phyloP scores from a whole-genome alignment of 2,329 filamentous ascomycete genomes.

The Coniella vitis region DNA sequence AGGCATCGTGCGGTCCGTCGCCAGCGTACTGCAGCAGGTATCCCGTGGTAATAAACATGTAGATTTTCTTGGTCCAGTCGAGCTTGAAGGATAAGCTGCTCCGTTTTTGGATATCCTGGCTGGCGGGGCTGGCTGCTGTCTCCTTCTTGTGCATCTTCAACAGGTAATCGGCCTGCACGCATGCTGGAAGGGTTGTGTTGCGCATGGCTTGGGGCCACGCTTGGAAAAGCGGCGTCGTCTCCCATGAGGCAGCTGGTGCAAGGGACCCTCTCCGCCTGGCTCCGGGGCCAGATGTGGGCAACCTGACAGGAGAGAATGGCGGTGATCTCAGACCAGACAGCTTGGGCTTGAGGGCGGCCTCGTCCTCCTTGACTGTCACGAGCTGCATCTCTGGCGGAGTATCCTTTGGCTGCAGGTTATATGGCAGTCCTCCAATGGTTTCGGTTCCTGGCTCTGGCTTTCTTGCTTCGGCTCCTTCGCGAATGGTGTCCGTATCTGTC shows the following conservation, averaged over 20 bases:
- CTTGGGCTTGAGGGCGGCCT: not conserved
- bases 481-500: slow-evolving; percentile 27
- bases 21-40: slow-evolving; percentile 69
- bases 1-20: slow-evolving; percentile 61
- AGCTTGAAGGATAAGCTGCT: slow-evolving; percentile 38
- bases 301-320: slow-evolving; percentile 15
- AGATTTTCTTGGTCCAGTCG: slow-evolving; percentile 67
- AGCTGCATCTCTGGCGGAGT: slow-evolving; percentile 11
- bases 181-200: slow-evolving; percentile 62
- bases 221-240: slow-evolving; percentile 73
- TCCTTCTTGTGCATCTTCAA: slow-evolving; percentile 37
- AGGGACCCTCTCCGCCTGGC: slow-evolving; percentile 26
- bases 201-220: slow-evolving; percentile 80
- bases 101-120: slow-evolving; percentile 39
- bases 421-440: slow-evolving; percentile 4
- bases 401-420: slow-evolving; percentile 8
- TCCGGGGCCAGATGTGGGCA: slow-evolving; percentile 8
- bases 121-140: slow-evolving; percentile 30
- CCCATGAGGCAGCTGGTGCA: slow-evolving; percentile 39
- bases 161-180: slow-evolving; percentile 61
- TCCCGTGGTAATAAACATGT: slow-evolving; percentile 63
- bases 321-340: slow-evolving; percentile 9
- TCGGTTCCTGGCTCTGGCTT: slow-evolving; percentile 2
- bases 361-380: slow-evolving; percentile 2
- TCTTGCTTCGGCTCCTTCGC: slow-evolving; percentile 3